Evolutionary conservation across 495 filamentous ascomycete genomes (phyloP).

Genomic region (Penicillium robsamsonii): DNA sequence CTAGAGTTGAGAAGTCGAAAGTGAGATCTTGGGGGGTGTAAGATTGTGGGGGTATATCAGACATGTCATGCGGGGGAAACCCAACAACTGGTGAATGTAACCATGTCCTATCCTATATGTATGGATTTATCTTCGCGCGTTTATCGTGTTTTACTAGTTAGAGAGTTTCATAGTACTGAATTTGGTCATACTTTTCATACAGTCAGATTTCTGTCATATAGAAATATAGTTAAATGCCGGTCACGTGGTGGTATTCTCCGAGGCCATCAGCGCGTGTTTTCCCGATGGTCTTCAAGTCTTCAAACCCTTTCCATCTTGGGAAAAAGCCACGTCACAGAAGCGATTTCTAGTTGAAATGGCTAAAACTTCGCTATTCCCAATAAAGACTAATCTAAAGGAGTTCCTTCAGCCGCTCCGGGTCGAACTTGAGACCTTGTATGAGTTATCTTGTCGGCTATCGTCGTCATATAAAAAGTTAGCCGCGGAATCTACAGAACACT

Average conservation of each 20-base stretch:
- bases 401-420: slow-evolving; percentile 31
- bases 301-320: background rate
- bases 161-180: no score
- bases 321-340: background rate
- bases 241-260: slow-evolving; percentile 11
- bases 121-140: no score
- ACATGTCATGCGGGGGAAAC: slow-evolving; percentile 3
- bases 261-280: background rate
- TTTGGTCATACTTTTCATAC: no score
- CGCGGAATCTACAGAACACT: slow-evolving; percentile 59
- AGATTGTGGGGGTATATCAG: background rate
- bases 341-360: background rate
- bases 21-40: background rate
- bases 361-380: background rate
- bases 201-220: no score
- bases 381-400: slow-evolving; percentile 5
- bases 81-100: background rate
- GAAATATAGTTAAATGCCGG: background rate
- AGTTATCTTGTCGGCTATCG: slow-evolving; percentile 55
- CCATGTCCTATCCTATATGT: background rate
- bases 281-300: background rate
- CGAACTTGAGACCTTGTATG: slow-evolving; percentile 40
- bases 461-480: slow-evolving; percentile 58
- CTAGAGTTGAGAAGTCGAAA: background rate
- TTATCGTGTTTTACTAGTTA: no score